Base-by-base conservation (phyloP, 345 rosid species). In the Boechera stricta region DNA sequence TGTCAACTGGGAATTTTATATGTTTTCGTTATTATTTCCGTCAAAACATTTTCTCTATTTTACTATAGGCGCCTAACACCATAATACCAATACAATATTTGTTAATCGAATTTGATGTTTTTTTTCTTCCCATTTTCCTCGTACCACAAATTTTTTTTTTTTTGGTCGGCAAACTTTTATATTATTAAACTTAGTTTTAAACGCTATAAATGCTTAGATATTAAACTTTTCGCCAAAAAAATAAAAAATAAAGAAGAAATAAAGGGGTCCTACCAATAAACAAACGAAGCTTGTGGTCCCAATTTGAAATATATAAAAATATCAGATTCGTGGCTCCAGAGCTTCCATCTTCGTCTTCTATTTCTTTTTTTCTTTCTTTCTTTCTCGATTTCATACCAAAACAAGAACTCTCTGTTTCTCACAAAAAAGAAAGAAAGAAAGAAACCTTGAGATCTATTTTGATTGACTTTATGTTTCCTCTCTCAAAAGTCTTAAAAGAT, bases 301-400 rank as follows among this genome's bases (percentile, higher is more conserved):
- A 51, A 59, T n/a, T 10, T 38, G 18, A 38, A 54, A 65, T 33
- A 65, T 33, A 69, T 7, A 59, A 35, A 68, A 47, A 29, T 47
- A 24, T 10, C 1, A 45, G 5, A 10, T 51, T 1, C 29, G 68
- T 58, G 60, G 79, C 67, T 59, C 68, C 45, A 67, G 5, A n/a
- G 61, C 58, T 6, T 1, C 6, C 60, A 33, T 47, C 39, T 15
- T 58, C 78, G 53, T 11, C 45, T 42, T 64, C 48, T 42, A 10
- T 4, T 12, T 10, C 2, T 16, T 48, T 0, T 45, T 45, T 15
- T 5, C 13, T 4, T 48, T 45, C 41, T 29, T 26, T 51, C 35
- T 18, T 49, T 28, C 10, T 72, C 35, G 28, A 29, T 67, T 67
- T 41, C 64, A 41, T 71, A 65, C 72, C 77, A 56, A 32, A 71